These are phyloP conservation scores for Puccinia hordei DNA, from an alignment of 1,284 basidiomycete species.

Conservation along the genomic window DNA sequence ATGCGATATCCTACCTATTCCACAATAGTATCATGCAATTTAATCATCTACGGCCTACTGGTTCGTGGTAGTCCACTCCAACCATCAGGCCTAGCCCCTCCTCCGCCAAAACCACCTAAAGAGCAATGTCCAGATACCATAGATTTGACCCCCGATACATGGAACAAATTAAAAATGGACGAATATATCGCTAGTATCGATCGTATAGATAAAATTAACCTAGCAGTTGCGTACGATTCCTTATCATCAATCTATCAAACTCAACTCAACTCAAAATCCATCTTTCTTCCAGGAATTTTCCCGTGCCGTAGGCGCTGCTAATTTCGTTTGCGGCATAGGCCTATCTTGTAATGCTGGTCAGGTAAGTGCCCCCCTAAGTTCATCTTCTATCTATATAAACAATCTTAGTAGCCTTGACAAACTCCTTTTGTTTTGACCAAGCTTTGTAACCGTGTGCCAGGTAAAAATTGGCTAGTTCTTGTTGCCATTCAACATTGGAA, in stretches of 20 bases:
- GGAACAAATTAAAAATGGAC: slow-evolving; percentile 20
- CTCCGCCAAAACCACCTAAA: not conserved
- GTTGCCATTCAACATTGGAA: slow-evolving; percentile 33
- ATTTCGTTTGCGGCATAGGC: slow-evolving; percentile 34
- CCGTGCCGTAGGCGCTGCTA: not conserved
- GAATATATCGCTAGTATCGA: not conserved
- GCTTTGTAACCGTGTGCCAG: slow-evolving; percentile 26
- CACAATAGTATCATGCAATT: not conserved
- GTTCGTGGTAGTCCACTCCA: not conserved
- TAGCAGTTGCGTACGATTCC: not conserved
- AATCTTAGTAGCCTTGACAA: not conserved
- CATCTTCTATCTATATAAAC: not conserved
- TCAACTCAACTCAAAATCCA: not conserved
- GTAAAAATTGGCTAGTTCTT: slow-evolving; percentile 16
- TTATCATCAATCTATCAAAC: not conserved
- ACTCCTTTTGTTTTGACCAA: not conserved
- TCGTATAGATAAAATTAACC: not conserved
- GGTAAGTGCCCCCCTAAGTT: not conserved
- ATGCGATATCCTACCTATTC: too few relatives aligned
- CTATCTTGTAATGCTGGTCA: slow-evolving; percentile 25
- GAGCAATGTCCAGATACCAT: not conserved
- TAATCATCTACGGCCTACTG: not conserved
- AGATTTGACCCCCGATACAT: not conserved
- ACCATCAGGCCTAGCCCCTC: too few relatives aligned
- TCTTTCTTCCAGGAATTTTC: slow-evolving; percentile 2